phyloP scores from a whole-genome alignment of 106 monocot genomes.

The Phalaenopsis equestris region DNA sequence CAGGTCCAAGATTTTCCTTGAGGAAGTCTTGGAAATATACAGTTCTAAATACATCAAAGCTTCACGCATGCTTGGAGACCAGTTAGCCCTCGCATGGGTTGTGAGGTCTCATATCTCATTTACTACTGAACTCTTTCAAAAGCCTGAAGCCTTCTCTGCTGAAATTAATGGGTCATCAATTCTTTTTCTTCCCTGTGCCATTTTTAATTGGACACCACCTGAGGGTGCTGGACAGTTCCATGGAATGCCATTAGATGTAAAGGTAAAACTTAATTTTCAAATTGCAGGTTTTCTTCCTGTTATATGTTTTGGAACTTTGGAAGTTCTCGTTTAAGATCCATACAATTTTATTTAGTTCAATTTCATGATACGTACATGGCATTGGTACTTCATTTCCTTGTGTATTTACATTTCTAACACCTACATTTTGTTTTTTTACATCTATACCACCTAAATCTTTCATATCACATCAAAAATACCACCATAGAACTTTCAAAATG shows the following conservation, averaged over 20 bases:
- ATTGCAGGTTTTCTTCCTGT: neutral
- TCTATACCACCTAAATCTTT: no score
- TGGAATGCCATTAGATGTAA: constrained; percentile 91
- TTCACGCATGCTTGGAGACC: constrained; percentile 96
- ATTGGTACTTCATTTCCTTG: no score
- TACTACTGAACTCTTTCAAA: constrained; percentile 37
- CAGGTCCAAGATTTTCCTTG: constrained; percentile 66
- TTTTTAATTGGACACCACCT: constrained; percentile 98
- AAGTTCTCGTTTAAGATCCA: neutral
- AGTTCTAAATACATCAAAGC: constrained; percentile 62
- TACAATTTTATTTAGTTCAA: neutral
- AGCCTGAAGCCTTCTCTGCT: constrained; percentile 43
- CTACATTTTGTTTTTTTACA: no score
- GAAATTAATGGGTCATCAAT: constrained; percentile 51
- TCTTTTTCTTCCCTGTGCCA: constrained; percentile 81
- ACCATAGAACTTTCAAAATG: no score
- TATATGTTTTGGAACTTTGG: neutral
- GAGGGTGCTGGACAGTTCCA: constrained; percentile 99
- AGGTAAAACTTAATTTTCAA: constrained; percentile 40
- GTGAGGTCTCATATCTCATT: constrained; percentile 58
- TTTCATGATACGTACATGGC: neutral
- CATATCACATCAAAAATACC: no score
- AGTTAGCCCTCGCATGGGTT: constrained; percentile 77
- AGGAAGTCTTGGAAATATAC: constrained; percentile 73
- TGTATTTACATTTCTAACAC: no score